Conservation (phyloP, 1,284 basidiomycete genomes). For the Anthracocystis panici-leucophaei region DNA sequence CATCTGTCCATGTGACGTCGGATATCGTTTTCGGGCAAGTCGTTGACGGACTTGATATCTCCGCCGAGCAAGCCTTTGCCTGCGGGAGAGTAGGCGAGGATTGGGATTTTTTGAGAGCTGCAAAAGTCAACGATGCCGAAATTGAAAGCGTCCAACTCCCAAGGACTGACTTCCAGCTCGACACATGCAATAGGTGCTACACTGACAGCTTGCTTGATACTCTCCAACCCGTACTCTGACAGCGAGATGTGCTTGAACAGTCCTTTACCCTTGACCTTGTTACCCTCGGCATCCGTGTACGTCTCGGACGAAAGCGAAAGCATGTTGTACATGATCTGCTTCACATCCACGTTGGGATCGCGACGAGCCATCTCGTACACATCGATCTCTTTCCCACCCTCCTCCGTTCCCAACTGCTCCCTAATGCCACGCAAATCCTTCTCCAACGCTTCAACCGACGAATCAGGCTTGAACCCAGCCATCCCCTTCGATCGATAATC, state of each 20-base stretch:
- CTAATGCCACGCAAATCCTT: slow-evolving; percentile 44
- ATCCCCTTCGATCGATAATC: slow-evolving; percentile 36
- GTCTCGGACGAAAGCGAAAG: slow-evolving; percentile 37
- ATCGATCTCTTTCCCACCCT: slow-evolving; percentile 58
- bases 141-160: slow-evolving; percentile 72
- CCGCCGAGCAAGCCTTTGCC: slow-evolving; percentile 75
- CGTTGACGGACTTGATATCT: slow-evolving; percentile 72
- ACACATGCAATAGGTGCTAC: slow-evolving; percentile 73
- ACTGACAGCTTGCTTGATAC: slow-evolving; percentile 53
- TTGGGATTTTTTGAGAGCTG: slow-evolving; percentile 73
- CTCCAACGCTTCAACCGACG: slow-evolving; percentile 42
- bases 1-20: slow-evolving; percentile 70
- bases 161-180: slow-evolving; percentile 78
- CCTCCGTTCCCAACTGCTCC: slow-evolving; percentile 48
- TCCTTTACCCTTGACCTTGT: slow-evolving; percentile 49
- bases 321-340: slow-evolving; percentile 56
- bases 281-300: slow-evolving; percentile 35
- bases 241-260: slow-evolving; percentile 62
- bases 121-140: slow-evolving; percentile 70
- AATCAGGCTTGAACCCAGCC: slow-evolving; percentile 36
- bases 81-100: slow-evolving; percentile 75
- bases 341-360: slow-evolving; percentile 32
- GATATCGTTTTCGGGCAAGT: slow-evolving; percentile 74
- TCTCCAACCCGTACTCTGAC: slow-evolving; percentile 56
- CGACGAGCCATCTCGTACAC: slow-evolving; percentile 58